Evolutionary conservation across 306 rosid species (phyloP), one percentile per base, ranked within the genome.

Genomic region (Corylus americana): DNA sequence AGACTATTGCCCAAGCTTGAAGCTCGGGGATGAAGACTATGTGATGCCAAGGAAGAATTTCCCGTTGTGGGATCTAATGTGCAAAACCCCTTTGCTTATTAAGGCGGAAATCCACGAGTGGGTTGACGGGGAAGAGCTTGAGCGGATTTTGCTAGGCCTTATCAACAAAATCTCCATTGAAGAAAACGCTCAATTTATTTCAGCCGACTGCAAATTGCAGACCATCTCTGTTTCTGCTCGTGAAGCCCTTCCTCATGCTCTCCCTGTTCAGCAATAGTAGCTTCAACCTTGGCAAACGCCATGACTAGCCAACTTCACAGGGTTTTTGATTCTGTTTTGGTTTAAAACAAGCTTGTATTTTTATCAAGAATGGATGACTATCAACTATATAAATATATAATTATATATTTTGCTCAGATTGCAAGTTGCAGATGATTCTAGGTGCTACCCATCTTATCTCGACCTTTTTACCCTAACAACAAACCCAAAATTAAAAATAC

Each of bases 11-110:
- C 91, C 95, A 37, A 83, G 90, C 45, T 82, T 85, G 82, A 91
- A 85, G 74, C 85, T 88, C 4, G 75, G 47, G 78, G 91, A 83
- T 18, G 81, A 57, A 70, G 86, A 88, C 47, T 82, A 87, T 35
- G 58, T 87, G 81, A 87, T 91, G 95, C 95, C 95, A 77, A 91
- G 92, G 80, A 91, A 80, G 89, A 83, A 85, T 47, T 91, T 83
- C 55, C 92, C 92, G 0, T 64, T 85, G 3, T 91, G 92, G 95
- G 90, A 88, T 5, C 86, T 91, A 70, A 87, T 91, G 7, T 78
- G 85, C 81, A 79, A 78, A 80, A 85, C 85, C 59, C 86, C 91
- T 76, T 29, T 6, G 29, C 73, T 84, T 31, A 3, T 91, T 12
- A 88, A 91, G 74, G 92, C 91, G 73, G 84, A 87, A 80, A 87